Base-by-base conservation (phyloP, 2,329 filamentous ascomycete genomes). In the Achaetomium macrosporum region DNA sequence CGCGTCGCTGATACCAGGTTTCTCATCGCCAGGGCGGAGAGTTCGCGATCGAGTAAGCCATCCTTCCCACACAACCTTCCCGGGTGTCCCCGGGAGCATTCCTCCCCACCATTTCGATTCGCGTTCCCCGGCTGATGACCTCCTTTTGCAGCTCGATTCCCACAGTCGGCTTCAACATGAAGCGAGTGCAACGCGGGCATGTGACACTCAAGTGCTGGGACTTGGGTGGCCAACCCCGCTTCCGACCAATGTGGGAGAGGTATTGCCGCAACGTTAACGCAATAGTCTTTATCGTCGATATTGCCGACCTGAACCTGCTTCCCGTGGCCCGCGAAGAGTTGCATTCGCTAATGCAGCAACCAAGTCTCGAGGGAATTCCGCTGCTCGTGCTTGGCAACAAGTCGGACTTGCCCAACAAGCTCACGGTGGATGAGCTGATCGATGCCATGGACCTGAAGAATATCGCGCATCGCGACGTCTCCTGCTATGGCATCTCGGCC, bases 181-280 rank as follows among this genome's bases (percentile, higher is more conserved):
- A 97, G 79, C 86, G 88, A 62, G 90, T 99, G 64, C 91, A 96
- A 74, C 92, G 93, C 68, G 93, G 93, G 63, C 92, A 97, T 81
- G 93, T 99, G 69, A 95, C 93, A 64, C 79, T 99, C 66, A 97
- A 97, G 74, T 99, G 93, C 73, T 99, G 93, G 93, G 93, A 99
- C 75, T 83, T 99, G 59, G 93, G 93, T 63, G 93, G 93, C 50
- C 93, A 99, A 73, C 92, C 93, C 63, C 83, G 92, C 61, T 99
- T 97, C 75, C 88, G 93, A 66, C 88, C 89, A 63, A 99, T 99
- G 93, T 99, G 93, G 93, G 93, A 99, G 77, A 81, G 93, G 66
- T 99, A 99, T 71, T 97, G 93, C 73, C 89, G 91, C 59, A 93
- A 90, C 48, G 93, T 97, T 62, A 96, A 95, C 73, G 92, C 92